Conservation (phyloP, 2,329 filamentous ascomycete genomes). For the Trichoderma sp. region DNA sequence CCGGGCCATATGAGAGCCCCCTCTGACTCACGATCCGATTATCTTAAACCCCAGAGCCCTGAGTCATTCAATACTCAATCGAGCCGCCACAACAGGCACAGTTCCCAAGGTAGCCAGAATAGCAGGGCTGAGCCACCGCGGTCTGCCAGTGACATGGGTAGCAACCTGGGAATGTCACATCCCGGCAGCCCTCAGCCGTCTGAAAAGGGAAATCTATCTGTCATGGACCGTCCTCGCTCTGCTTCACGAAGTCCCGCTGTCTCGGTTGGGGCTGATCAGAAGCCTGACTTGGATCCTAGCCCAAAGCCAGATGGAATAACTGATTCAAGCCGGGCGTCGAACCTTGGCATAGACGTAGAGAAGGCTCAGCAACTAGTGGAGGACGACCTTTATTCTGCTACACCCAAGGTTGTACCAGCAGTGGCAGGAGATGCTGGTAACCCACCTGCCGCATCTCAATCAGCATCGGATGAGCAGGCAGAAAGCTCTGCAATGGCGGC, state of each 20-base stretch:
- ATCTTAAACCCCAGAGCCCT: neutral
- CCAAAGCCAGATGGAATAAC: neutral
- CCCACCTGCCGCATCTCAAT: neutral
- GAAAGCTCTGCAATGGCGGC: slow-evolving; percentile 4
- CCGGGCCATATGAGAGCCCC: neutral
- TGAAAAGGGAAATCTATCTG: neutral
- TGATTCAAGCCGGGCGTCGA: neutral
- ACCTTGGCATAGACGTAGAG: slow-evolving; percentile 14
- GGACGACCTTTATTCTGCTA: slow-evolving; percentile 40
- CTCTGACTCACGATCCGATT: slow-evolving; percentile 2
- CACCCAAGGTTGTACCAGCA: slow-evolving; percentile 28
- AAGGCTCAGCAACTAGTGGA: slow-evolving; percentile 26
- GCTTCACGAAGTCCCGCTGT: neutral
- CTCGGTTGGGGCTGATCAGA: slow-evolving; percentile 6
- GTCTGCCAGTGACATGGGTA: neutral
- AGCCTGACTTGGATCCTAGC: neutral
- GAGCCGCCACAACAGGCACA: slow-evolving; percentile 1
- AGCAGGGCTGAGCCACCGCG: neutral
- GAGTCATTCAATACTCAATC: neutral
- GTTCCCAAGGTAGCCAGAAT: neutral
- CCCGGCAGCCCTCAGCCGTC: slow-evolving; percentile 3
- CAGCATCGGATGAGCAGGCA: slow-evolving; percentile 9
- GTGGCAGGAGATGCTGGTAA: neutral
- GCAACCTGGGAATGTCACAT: neutral
- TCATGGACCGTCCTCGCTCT: neutral